A percentile compares a stretch with the other conserved stretches of the same genome.
Evolutionary conservation across 345 rosid species (phyloP).

Genomic region (Combretum micranthum): DNA sequence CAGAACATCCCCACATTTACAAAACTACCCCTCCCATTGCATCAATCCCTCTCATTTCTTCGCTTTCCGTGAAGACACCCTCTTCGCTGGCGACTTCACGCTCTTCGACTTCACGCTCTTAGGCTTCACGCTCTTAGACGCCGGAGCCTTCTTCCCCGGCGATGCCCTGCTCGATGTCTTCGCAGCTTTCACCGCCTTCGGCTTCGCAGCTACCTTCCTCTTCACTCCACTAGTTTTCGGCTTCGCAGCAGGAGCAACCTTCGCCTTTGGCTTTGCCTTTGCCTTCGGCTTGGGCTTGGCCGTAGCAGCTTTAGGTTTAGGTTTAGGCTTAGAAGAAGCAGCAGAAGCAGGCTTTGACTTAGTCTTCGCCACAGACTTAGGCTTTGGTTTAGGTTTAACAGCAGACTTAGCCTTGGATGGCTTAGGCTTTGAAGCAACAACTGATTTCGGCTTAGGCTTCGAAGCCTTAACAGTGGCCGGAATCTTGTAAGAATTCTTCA

Average conservation of each 20-base stretch:
- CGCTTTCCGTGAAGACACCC: too few relatives aligned
- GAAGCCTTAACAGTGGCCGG: slow-evolving; percentile 16
- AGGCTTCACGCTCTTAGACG: not conserved
- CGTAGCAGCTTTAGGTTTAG: slow-evolving; percentile 13
- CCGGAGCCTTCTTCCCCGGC: slow-evolving; percentile 7
- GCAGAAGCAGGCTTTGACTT: slow-evolving; percentile 6
- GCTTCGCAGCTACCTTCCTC: slow-evolving; percentile 4
- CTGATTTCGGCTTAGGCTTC: slow-evolving; percentile 20
- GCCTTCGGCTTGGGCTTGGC: slow-evolving; percentile 4
- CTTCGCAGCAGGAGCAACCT: slow-evolving; percentile 1
- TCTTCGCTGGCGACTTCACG: not conserved
- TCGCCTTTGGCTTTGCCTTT: too few relatives aligned
- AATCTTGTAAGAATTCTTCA: slow-evolving; percentile 66
- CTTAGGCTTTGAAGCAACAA: slow-evolving; percentile 6
- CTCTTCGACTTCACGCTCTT: too few relatives aligned
- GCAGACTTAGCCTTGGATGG: not conserved
- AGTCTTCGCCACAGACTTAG: slow-evolving; percentile 26
- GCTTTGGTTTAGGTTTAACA: slow-evolving; percentile 17
- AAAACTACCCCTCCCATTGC: too few relatives aligned
- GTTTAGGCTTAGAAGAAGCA: too few relatives aligned
- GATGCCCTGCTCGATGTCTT: slow-evolving; percentile 46
- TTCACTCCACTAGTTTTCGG: not conserved
- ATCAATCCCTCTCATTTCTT: too few relatives aligned
- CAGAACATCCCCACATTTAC: too few relatives aligned
- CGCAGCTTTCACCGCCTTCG: slow-evolving; percentile 34